Evolutionary conservation across 2,329 filamentous ascomycete species (phyloP), one percentile per base, ranked within the genome.

Genomic region (Fusarium sambucinum): DNA sequence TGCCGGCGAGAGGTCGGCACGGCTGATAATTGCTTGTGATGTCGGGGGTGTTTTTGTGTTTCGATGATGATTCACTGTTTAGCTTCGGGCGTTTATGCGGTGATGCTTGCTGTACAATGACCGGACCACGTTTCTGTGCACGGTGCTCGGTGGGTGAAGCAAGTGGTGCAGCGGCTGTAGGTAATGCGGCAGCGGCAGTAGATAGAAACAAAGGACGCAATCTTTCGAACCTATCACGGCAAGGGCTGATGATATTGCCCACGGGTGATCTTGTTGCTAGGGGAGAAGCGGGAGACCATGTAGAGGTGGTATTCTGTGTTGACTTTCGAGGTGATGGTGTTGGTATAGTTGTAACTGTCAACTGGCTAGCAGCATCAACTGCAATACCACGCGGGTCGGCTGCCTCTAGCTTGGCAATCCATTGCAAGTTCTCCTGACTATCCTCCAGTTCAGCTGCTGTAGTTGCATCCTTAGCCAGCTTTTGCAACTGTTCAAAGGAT

Each of bases 401-500:
- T 25, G 79, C 76, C 65, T 90, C 85, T n/a, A 93, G 76, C 47
- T 82, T 86, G 11, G 83, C 82, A 27, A 89, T 83, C 89, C 90
- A 92, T 12, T 82, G 75, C 1, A 84, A 78, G 59, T 88, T 85
- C 69, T 92, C 88, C 59, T 90, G 84, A 27, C 83, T 86, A 57
- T 90, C 83, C 9, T 87, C 85, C 16, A 85, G 77, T 2, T 77
- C 77, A 0, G 85, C 81, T 4, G 81, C 75, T 33, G 81, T 82
- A 19, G 81, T 84, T 19, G 90, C 87, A 30, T 86, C 80, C 30
- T 82, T 77, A 0, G 92, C 93, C 74, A 92, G 82, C 8, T 83
- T 75, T 69, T 94, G 91, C 5, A 97, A 81, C 54, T 93, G 89
- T 1, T 85, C 78, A 66, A 94, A 92, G 0, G 89, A 87, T 19